A percentile compares a stretch with the other conserved stretches of the same genome.
These are phyloP conservation scores for Pseudevernia furfuracea DNA, from an alignment of 495 filamentous ascomycete genomes.

Conservation along the genomic window DNA sequence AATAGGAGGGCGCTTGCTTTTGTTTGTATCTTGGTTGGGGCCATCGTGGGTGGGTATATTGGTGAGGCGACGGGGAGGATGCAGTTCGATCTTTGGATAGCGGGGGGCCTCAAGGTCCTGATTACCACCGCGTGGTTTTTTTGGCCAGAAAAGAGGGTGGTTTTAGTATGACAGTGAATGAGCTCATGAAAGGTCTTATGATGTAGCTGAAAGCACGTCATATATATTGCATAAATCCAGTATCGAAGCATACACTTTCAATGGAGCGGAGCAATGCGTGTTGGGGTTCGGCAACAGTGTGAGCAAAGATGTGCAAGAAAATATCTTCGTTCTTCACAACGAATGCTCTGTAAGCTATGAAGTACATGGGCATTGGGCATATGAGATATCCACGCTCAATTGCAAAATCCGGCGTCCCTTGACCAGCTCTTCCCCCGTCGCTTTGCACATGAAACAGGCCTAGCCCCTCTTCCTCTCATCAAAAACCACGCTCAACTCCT, in stretches of 20 bases:
- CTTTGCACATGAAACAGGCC: neutral
- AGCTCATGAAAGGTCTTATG: neutral
- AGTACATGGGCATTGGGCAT: too few relatives aligned
- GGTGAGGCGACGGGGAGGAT: conserved; percentile 39
- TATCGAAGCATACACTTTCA: neutral
- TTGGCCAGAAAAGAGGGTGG: conserved; percentile 31
- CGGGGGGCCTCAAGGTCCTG: conserved; percentile 48
- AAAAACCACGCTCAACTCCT: conserved; percentile 10
- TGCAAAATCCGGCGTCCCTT: too few relatives aligned
- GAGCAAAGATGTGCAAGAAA: too few relatives aligned
- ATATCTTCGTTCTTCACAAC: too few relatives aligned
- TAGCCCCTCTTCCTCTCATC: neutral
- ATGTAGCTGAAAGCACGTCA: neutral
- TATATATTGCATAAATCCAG: neutral
- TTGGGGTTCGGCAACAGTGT: too few relatives aligned
- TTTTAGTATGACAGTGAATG: neutral
- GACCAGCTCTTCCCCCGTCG: neutral
- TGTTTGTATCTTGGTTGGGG: conserved; percentile 50
- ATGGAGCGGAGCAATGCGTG: too few relatives aligned
- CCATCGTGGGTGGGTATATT: conserved; percentile 58
- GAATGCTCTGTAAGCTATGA: too few relatives aligned
- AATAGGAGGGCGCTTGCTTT: conserved; percentile 55
- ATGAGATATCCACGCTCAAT: too few relatives aligned
- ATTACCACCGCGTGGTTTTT: conserved; percentile 39
- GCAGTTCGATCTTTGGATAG: conserved; percentile 51